Base-by-base conservation (phyloP, 345 rosid species). In the Cardamine chenopodiifolia region DNA sequence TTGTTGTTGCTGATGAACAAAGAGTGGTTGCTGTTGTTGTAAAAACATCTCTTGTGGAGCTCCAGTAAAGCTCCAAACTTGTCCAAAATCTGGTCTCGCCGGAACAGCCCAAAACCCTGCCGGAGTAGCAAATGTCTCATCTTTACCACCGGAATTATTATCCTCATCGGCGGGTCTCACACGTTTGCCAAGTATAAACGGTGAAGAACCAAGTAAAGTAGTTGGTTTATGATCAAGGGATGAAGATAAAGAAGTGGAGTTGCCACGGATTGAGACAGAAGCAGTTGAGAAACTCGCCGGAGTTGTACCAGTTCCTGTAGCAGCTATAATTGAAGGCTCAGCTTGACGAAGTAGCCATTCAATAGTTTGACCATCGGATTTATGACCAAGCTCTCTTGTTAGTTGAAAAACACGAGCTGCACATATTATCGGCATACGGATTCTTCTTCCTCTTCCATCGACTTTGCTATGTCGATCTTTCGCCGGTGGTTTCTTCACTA, bases 321-420 rank as follows among this genome's bases (percentile, higher is more conserved):
- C 99, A 12, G 99, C 99, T 65, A 95, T 90, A 64, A 95, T 95
- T 7, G 99, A 92, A 18, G 98, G 98, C 84, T 96, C 99, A 5
- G 98, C 99, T 75, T 96, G 98, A 71, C 98, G 97, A n/a, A 96
- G 96, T 1, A 96, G 88, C 99, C 99, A 96, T 73, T 96, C 98
- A 26, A 96, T 92, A 12, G 99, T 96, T 81, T 96, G 98, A 17
- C 99, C 99, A 40, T 96, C 98, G 2, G 99, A 96, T 80, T 96
- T 96, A 64, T 92, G 99, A 12, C 99, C 99, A 13, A 96, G 83
- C 86, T 96, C 99, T 7, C 98, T 90, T 0, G 99, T 95, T 61
- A 95, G 71, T 82, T 95, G 99, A 68, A 95, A 95, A 29, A 96
- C 99, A 10, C 99, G 88, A n/a, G 99, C 99, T 37, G 98, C 99